These are phyloP conservation scores for Phytophthora megakarya DNA, from an alignment of 352 stramenopile genomes.

Conservation along the genomic window DNA sequence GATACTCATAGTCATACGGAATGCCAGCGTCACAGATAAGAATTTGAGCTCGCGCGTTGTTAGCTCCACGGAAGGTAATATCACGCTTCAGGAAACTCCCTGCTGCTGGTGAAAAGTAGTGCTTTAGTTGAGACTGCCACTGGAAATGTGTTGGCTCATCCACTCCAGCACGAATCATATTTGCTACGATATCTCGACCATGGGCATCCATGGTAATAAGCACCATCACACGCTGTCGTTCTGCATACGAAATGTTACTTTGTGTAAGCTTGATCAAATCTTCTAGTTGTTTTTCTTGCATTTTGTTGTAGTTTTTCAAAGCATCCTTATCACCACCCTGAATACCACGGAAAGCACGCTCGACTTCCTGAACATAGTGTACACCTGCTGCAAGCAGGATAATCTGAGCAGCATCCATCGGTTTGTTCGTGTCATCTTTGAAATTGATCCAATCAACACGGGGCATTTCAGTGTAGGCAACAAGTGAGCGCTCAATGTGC, in stretches of 20 bases:
- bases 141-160: slow-evolving; percentile 88
- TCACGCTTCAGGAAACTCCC: slow-evolving; percentile 93
- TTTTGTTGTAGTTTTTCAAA: slow-evolving; percentile 90
- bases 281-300: slow-evolving; percentile 93
- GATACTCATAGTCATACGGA: slow-evolving; percentile 97
- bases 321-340: slow-evolving; percentile 82
- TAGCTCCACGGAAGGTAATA: slow-evolving; percentile 81
- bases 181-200: slow-evolving; percentile 94
- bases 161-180: slow-evolving; percentile 92
- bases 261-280: slow-evolving; percentile 94
- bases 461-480: slow-evolving; percentile 90
- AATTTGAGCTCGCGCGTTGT: slow-evolving; percentile 84
- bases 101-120: slow-evolving; percentile 90
- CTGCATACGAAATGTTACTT: slow-evolving; percentile 91
- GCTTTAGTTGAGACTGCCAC: slow-evolving; percentile 96
- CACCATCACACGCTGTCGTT: slow-evolving; percentile 95
- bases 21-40: slow-evolving; percentile 94
- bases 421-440: slow-evolving; percentile 87
- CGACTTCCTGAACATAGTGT: slow-evolving; percentile 94
- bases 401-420: slow-evolving; percentile 95
- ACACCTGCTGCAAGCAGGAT: slow-evolving; percentile 93
- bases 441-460: slow-evolving; percentile 97
- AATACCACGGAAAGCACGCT: slow-evolving; percentile 82
- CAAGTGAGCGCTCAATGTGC: slow-evolving; percentile 93
- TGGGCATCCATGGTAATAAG: slow-evolving; percentile 97